Evolutionary conservation across 2,329 filamentous ascomycete species (phyloP), one percentile per base, ranked within the genome.

Genomic region (Aspergillus neoniger): DNA sequence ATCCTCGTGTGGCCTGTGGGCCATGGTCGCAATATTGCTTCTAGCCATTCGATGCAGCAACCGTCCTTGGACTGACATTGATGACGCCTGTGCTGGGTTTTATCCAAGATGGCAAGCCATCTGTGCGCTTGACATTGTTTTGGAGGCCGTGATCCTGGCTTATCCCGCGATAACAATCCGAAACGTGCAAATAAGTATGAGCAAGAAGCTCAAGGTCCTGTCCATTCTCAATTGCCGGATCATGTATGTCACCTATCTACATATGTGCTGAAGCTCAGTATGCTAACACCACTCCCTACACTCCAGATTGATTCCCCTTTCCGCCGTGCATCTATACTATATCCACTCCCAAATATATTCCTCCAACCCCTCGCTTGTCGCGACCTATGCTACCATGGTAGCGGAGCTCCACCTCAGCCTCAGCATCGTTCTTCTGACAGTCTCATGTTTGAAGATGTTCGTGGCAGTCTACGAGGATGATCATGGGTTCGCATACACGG

Each of bases 391-490:
- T 2, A 70, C 67, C 1, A 70, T 79, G 1, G 72, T 74, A 49
- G 76, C 75, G 0, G 79, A 81, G 60, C 69, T 78, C 44, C 74
- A 81, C 60, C 64, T 81, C 9, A 71, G 72, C 56, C 77, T 79
- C 55, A 74, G 74, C 43, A 72, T 82, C 10, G 70, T 81, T 4
- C 73, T 78, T 17, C 74, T 76, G 15, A 79, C 76, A 0, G 74
- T 77, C 8, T 78, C 79, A 0, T 79, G 77, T 54, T 71, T 82
- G 17, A 76, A 78, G 44, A 77, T 79, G 2, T 82, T 82, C 57
- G 74, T 81, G 65, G 69, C 73, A 3, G 78, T 67, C 5, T 73
- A 72, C 19, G 66, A 70, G 14, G 70, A 70, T 15, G 65, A 69
- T 7, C 49, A 69, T 19, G 67, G 68, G 7, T 36, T 70, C 1